These are phyloP conservation scores for Fomitopsis betulina DNA, from an alignment of 1,284 basidiomycete species.

Conservation along the genomic window DNA sequence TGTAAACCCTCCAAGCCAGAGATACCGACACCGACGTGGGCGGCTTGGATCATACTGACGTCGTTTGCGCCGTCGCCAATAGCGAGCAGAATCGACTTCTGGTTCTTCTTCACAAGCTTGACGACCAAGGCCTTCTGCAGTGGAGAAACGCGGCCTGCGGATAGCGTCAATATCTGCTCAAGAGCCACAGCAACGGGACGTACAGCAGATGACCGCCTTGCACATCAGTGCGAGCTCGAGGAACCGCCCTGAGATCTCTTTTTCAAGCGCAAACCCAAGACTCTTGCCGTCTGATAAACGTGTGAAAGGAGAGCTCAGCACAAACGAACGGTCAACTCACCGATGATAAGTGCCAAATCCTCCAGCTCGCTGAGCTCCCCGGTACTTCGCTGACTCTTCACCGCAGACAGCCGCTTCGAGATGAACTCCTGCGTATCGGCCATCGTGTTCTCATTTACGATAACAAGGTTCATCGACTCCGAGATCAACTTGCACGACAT, in stretches of 20 bases:
- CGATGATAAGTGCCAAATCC: slow-evolving; percentile 93
- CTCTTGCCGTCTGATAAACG: slow-evolving; percentile 83
- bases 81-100: slow-evolving; percentile 87
- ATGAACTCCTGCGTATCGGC: slow-evolving; percentile 86
- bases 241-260: slow-evolving; percentile 86
- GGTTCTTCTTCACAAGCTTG: slow-evolving; percentile 97
- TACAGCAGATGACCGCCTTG: slow-evolving; percentile 97
- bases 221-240: slow-evolving; percentile 97
- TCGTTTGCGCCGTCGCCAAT: slow-evolving; percentile 99
- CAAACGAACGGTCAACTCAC: slow-evolving; percentile 35
- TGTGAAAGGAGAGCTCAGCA: not conserved
- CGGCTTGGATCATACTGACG: slow-evolving; percentile 95
- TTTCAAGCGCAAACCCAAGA: slow-evolving; percentile 88
- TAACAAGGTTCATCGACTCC: slow-evolving; percentile 97
- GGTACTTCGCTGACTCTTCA: slow-evolving; percentile 87
- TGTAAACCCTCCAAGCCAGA: slow-evolving; percentile 98
- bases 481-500: slow-evolving; percentile 96
- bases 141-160: slow-evolving; percentile 89
- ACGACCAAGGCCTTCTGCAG: slow-evolving; percentile 98
- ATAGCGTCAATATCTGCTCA: not conserved
- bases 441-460: slow-evolving; percentile 89
- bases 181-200: slow-evolving; percentile 24
- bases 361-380: slow-evolving; percentile 72
- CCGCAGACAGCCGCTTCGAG: slow-evolving; percentile 83
- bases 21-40: slow-evolving; percentile 97